Evolutionary conservation across 306 rosid species (phyloP).

Genomic region (Corylus avellana): DNA sequence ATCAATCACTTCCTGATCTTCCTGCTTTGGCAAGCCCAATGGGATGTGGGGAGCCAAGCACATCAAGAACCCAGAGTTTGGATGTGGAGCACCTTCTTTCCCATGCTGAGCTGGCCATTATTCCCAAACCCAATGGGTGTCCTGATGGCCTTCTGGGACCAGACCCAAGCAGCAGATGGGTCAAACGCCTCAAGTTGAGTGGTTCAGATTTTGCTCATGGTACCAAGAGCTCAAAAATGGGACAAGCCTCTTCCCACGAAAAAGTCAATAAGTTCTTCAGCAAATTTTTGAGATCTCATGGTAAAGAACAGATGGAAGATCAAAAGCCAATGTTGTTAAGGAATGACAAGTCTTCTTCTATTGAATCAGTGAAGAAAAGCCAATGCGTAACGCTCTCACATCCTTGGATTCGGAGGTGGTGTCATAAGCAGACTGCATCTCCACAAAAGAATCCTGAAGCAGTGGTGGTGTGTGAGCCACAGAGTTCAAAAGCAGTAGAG

Average conservation of each 20-base stretch:
- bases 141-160: conserved; percentile 39
- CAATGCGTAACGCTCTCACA: conserved; percentile 57
- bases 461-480: conserved; percentile 34
- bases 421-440: conserved; percentile 31
- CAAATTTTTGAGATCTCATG: conserved; percentile 31
- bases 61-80: conserved; percentile 83
- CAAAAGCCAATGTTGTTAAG: conserved; percentile 27
- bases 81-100: conserved; percentile 65
- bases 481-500: conserved; percentile 34
- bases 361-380: conserved; percentile 36
- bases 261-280: conserved; percentile 35
- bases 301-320: conserved; percentile 32
- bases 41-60: conserved; percentile 63
- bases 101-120: conserved; percentile 43
- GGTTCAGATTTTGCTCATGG: conserved; percentile 46
- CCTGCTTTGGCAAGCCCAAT: conserved; percentile 41
- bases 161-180: conserved; percentile 71
- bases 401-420: conserved; percentile 91
- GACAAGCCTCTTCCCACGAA: conserved; percentile 50
- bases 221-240: conserved; percentile 50
- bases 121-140: conserved; percentile 42
- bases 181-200: conserved; percentile 71
- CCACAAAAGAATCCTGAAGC: conserved; percentile 41
- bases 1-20: conserved; percentile 48
- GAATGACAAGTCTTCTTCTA: conserved; percentile 32